Percentiles rank a stretch among this genome's conserved stretches.
Conservation (phyloP, 805 yeast species). For the Saccharomyces mikatae region DNA sequence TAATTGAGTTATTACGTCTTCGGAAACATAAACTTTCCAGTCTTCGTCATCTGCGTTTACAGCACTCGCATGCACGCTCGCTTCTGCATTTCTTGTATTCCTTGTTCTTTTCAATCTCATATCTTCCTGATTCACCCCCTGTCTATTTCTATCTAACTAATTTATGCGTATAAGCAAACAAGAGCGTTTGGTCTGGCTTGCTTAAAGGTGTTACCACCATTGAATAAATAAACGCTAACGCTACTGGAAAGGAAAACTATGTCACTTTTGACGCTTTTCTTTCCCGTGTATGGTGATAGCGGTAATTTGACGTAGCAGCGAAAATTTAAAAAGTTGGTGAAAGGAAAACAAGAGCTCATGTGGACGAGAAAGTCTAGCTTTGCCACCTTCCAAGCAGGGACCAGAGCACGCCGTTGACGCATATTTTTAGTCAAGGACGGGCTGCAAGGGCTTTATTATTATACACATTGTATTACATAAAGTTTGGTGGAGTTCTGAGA, state of each 20-base stretch:
- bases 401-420: background rate
- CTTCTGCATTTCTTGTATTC: background rate
- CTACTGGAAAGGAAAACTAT: background rate
- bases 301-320: background rate
- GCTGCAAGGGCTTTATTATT: background rate
- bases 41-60: conserved; percentile 4
- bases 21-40: conserved; percentile 21
- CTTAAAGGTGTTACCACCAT: background rate
- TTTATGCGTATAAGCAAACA: background rate
- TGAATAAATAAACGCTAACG: background rate
- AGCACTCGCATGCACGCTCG: conserved; percentile 1
- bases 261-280: background rate
- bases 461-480: background rate
- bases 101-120: background rate
- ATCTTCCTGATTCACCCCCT: background rate
- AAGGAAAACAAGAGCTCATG: background rate
- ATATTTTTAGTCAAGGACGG: background rate
- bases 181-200: background rate
- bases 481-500: background rate
- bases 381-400: background rate
- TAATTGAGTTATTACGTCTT: conserved; percentile 18
- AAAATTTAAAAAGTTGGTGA: background rate
- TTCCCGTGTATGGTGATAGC: background rate
- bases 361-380: background rate
- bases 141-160: background rate